Conservation (phyloP, 2,329 filamentous ascomycete species). For the Fusarium mexicanum region DNA sequence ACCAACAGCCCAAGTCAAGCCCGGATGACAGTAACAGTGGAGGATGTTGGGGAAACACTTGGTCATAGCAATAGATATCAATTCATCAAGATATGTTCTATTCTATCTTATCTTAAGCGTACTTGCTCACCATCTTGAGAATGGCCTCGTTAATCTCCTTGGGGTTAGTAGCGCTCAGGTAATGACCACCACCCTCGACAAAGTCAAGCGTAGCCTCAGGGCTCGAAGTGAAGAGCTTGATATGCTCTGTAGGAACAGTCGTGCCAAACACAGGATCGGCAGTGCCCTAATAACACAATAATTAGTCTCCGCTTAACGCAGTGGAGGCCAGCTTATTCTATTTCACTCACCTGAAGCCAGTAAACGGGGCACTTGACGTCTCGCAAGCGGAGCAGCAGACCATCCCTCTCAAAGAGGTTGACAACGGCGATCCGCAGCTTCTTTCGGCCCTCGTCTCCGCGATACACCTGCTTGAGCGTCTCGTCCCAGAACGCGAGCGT, state of each 20-base stretch:
- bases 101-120: constrained; percentile 44
- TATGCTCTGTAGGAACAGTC: constrained; percentile 56
- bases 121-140: constrained; percentile 53
- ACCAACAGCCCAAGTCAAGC: background rate
- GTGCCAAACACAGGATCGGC: constrained; percentile 56
- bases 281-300: constrained; percentile 50
- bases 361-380: constrained; percentile 62
- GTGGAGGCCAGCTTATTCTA: background rate
- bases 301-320: constrained; percentile 3
- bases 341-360: constrained; percentile 59
- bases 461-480: constrained; percentile 58
- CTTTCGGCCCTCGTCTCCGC: constrained; percentile 59
- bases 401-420: constrained; percentile 58
- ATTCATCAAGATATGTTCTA: background rate
- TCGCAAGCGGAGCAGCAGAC: constrained; percentile 55
- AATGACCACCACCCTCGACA: constrained; percentile 59
- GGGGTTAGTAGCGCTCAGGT: constrained; percentile 60
- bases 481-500: constrained; percentile 56
- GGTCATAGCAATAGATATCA: background rate
- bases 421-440: constrained; percentile 58
- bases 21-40: background rate
- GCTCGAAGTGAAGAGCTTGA: constrained; percentile 60
- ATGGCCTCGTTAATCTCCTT: constrained; percentile 57
- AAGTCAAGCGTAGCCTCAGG: constrained; percentile 55
- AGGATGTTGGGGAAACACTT: background rate